phyloP scores from a whole-genome alignment of 1,139 yeast genomes.

The Hansenula anomala region DNA sequence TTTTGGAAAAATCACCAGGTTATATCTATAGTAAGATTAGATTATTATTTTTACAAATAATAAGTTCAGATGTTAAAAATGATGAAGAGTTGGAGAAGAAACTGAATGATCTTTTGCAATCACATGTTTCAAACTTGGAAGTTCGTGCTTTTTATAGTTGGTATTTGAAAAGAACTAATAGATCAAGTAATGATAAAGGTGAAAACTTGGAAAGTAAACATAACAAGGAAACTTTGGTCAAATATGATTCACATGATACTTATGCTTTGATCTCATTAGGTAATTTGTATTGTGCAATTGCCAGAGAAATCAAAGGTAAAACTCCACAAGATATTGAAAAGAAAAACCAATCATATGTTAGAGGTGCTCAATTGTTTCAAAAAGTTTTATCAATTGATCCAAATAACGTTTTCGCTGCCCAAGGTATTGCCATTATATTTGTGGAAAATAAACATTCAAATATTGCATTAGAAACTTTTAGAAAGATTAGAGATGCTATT shows the following conservation, averaged over 20 bases:
- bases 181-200: constrained; percentile 29
- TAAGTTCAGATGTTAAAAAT: constrained; percentile 29
- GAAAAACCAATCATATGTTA: constrained; percentile 70
- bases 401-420: constrained; percentile 91
- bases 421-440: constrained; percentile 90
- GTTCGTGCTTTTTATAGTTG: constrained; percentile 91
- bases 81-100: constrained; percentile 46
- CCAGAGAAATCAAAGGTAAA: constrained; percentile 64
- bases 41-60: constrained; percentile 47
- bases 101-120: constrained; percentile 47
- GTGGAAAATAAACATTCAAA: constrained; percentile 80
- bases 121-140: constrained; percentile 63
- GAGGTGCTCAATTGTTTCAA: constrained; percentile 87
- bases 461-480: constrained; percentile 78
- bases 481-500: constrained; percentile 86
- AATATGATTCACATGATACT: constrained; percentile 80
- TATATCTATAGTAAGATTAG: constrained; percentile 79
- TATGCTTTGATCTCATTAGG: constrained; percentile 90
- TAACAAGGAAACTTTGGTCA: constrained; percentile 79
- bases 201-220: constrained; percentile 71
- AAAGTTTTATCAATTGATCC: constrained; percentile 85
- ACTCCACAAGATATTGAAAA: constrained; percentile 54
- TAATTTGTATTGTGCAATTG: constrained; percentile 78
- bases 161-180: constrained; percentile 64
- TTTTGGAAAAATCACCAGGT: constrained; percentile 57